Evolutionary conservation across 2,329 filamentous ascomycete genomes (phyloP).

Genomic region (Gliomastix tumulicola): DNA sequence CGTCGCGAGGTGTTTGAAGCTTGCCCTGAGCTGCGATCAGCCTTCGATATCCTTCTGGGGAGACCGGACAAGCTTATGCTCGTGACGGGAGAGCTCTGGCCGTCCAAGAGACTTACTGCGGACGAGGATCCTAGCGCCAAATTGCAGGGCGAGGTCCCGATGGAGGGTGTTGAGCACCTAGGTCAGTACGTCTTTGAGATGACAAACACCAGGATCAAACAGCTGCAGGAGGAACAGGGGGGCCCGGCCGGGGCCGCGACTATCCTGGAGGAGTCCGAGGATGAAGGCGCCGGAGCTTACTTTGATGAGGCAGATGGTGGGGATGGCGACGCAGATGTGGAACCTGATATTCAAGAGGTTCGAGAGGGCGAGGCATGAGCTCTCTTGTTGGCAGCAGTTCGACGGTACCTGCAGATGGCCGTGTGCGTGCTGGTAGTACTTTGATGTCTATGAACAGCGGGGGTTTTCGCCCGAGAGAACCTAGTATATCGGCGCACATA

Average conservation of each 20-base stretch:
- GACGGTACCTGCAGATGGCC: too few species aligned
- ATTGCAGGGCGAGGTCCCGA: slow-evolving; percentile 55
- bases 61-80: slow-evolving; percentile 77
- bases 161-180: slow-evolving; percentile 89
- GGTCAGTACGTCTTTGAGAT: slow-evolving; percentile 97
- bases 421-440: too few species aligned
- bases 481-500: too few species aligned
- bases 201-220: slow-evolving; percentile 58
- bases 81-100: slow-evolving; percentile 81
- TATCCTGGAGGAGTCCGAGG: slow-evolving; percentile 14
- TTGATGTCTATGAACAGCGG: background rate
- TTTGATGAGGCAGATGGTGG: slow-evolving; percentile 20
- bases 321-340: slow-evolving; percentile 19
- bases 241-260: slow-evolving; percentile 11
- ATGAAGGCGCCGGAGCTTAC: slow-evolving; percentile 20
- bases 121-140: slow-evolving; percentile 25
- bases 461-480: too few species aligned
- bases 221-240: slow-evolving; percentile 33
- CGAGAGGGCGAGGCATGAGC: slow-evolving; percentile 18
- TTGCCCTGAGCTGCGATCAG: slow-evolving; percentile 79
- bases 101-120: slow-evolving; percentile 47
- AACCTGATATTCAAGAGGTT: slow-evolving; percentile 26
- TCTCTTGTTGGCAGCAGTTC: too few species aligned
- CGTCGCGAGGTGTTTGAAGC: slow-evolving; percentile 82
- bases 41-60: slow-evolving; percentile 71